Base-by-base conservation (phyloP, 2,329 filamentous ascomycete species). In the Phaeosphaeria sp. region DNA sequence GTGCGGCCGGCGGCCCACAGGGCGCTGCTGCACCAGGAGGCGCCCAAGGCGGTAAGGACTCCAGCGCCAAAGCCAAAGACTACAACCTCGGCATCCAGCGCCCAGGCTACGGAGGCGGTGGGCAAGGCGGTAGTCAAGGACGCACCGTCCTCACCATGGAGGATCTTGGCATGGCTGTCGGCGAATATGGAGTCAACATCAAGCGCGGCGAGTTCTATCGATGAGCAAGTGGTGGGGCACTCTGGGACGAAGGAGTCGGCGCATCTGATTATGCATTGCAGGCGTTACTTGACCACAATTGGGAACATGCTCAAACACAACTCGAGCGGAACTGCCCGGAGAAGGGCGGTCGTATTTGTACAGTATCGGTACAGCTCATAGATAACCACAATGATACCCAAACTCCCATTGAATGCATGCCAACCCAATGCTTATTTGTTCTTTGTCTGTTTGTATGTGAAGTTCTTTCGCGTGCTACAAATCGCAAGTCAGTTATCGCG, bases 161-260 rank as follows among this genome's bases (percentile, higher is more conserved):
- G 80, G 95, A 99, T 77, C 78, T 99, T 69, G 95, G 95, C 17
- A 98, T 98, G 93, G 95, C 95, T 1, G 94, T 98, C 27, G 91
- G 91, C 30, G 95, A 99, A 82, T 99, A 98, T 75, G 95, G 95
- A 1, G 93, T 99, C 51, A 99, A 97, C 75, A 91, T 98, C 52
- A 98, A 97, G 87, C 86, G 95, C 64, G 93, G 94, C 73, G 95
- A 99, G 81, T 99, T 98, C 75, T 99, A 99, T 78, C 86, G 93
- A 70, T 97, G 76, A 82, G 40, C 15, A 15, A 18, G 25, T 17
- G 11, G 30, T 13, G 5, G 6, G 15, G 11, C 6, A 6, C 30
- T 6, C 30, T 36, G 30, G 6, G 15, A 45, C 21, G 17, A 17
- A 18, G 39, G 7, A 25, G 22, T 25, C 36, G 54, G 30, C 54